Base-by-base conservation (phyloP, 1,284 basidiomycete genomes). In the Cystobasidium sp. region DNA sequence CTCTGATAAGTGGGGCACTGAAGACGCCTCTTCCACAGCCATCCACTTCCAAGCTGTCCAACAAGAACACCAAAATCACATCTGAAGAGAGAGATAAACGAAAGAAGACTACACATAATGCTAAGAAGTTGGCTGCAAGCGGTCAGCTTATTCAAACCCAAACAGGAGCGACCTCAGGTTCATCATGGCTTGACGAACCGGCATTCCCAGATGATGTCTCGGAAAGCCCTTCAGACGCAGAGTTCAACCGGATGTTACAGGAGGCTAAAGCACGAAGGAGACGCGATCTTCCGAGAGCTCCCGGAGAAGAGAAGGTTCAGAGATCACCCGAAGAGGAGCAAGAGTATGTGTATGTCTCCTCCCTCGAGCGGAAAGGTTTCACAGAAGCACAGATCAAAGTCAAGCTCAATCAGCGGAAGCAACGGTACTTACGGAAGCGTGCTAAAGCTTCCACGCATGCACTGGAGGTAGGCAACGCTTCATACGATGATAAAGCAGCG, bases 1-100 rank as follows among this genome's bases (percentile, higher is more conserved):
- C 87, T 5, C 88, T 90, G 77, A 82, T 93, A 49, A 46, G 64
- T 18, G 44, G 51, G 9, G 64, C 64, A 41, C 61, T 76, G n/a
- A 39, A 39, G 12, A 66, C 64, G 20, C 39, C 55, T 18, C 55
- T 20, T 31, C 18, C 64, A 43, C 41, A 46, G 12, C 18, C 47
- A 1, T 51, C 64, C 5, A 66, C 47, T 5, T 43, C 49, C 7
- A 43, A n/a, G 6, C 14, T 12, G 16, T 18, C 49, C 3, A 2
- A 41, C 14, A 24, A 52, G 16, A 49, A 41, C 14, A 20, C 47
- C 6, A 18, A 22, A 24, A 1, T 14, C 8, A 18, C n/a, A 41
- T 12, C 49, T 6, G 4, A 46, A 24, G 61, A 16, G 61, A 37
- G 44, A 3, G 43, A 63, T 14, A 47, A 63, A 22, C 44, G 47